phyloP scores from a whole-genome alignment of 495 filamentous ascomycete species.

The Hyaloscypha variabilis region DNA sequence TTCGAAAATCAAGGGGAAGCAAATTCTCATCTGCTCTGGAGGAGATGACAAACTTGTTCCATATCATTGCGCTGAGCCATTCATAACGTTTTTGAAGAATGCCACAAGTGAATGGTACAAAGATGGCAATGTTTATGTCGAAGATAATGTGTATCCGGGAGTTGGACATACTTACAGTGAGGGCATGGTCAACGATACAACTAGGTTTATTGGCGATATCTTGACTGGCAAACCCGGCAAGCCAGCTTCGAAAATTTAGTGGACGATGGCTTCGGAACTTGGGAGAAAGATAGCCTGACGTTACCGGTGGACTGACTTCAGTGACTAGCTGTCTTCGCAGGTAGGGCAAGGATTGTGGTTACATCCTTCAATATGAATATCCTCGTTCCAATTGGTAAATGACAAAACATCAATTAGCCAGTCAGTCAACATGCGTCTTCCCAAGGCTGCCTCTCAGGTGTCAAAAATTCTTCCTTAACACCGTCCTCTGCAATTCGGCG shows the following conservation, averaged over 20 bases:
- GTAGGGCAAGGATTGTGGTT: no score
- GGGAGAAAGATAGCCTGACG: no score
- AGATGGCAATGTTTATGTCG: conserved; percentile 61
- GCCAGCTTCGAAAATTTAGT: conserved; percentile 24
- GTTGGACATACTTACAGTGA: conserved; percentile 73
- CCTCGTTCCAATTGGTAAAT: no score
- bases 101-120: conserved; percentile 59
- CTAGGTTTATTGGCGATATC: conserved; percentile 63
- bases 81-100: conserved; percentile 71
- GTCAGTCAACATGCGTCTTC: no score
- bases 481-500: background rate
- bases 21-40: conserved; percentile 76
- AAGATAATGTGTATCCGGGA: conserved; percentile 72
- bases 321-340: no score
- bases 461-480: conserved; percentile 16
- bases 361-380: no score
- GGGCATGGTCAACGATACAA: conserved; percentile 73
- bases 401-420: no score
- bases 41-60: conserved; percentile 84
- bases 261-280: background rate
- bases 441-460: conserved; percentile 26
- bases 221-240: conserved; percentile 31
- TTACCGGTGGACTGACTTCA: no score
- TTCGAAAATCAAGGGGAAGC: conserved; percentile 66
- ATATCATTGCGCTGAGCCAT: conserved; percentile 66